These are phyloP conservation scores for Botrytis porri DNA, from an alignment of 2,329 filamentous ascomycete genomes.

Conservation along the genomic window DNA sequence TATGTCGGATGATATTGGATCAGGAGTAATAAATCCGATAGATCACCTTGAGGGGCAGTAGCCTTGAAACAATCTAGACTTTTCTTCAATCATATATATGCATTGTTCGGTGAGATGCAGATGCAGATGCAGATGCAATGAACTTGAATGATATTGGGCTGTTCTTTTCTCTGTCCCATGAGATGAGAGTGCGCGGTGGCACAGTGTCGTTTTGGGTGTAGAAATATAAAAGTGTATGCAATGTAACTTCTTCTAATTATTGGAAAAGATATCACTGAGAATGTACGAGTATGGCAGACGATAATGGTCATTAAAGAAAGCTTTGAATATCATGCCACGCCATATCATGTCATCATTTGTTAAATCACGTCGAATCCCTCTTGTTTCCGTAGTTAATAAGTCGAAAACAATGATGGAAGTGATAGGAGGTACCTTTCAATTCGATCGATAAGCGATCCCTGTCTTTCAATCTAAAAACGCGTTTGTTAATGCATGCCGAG, in stretches of 20 bases:
- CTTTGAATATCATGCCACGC: not conserved
- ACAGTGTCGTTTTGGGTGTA: not conserved
- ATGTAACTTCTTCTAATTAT: not conserved
- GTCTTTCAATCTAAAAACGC: not conserved
- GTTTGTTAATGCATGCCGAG: not conserved
- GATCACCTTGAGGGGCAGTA: not conserved
- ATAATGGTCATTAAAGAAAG: not conserved
- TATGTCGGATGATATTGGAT: slow-evolving; percentile 1
- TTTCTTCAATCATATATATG: not conserved
- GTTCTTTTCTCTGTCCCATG: not conserved
- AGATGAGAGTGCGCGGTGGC: not conserved
- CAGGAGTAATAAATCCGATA: not conserved
- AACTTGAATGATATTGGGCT: too few relatives aligned
- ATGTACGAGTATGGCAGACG: not conserved
- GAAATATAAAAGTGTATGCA: not conserved
- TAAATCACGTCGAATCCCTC: not conserved
- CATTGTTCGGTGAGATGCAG: not conserved
- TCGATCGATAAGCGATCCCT: not conserved
- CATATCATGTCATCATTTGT: not conserved
- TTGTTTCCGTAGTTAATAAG: not conserved
- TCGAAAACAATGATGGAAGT: not conserved
- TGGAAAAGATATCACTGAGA: not conserved
- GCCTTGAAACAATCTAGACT: not conserved
- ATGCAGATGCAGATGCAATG: not conserved
- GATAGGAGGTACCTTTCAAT: not conserved